Percentiles rank a stretch among this genome's conserved stretches.
Evolutionary conservation across 148 eudicot genomes (phyloP).

Genomic region (Amaranthus cruentus): DNA sequence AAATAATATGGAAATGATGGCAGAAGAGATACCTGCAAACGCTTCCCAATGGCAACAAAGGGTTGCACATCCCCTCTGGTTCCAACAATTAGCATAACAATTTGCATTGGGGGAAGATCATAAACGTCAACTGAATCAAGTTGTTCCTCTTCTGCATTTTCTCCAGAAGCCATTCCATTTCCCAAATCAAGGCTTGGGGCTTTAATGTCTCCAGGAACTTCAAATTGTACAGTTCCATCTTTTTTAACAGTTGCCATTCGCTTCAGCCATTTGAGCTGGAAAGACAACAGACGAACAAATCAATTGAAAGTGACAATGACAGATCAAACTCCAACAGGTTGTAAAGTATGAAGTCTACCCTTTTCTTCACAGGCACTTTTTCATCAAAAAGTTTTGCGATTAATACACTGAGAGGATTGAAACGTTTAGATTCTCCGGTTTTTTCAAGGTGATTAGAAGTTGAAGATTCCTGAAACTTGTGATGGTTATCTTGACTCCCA

Average conservation of each 20-base stretch:
- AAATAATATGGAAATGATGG: background rate
- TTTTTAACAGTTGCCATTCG: constrained; percentile 37
- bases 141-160: constrained; percentile 21
- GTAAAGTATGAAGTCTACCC: constrained; percentile 29
- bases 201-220: constrained; percentile 37
- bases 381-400: constrained; percentile 50
- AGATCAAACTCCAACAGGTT: background rate
- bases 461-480: constrained; percentile 32
- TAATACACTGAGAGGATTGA: constrained; percentile 30
- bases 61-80: constrained; percentile 56
- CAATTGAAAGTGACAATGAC: constrained; percentile 5
- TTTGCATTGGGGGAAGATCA: constrained; percentile 43
- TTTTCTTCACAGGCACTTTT: constrained; percentile 47
- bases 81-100: constrained; percentile 49
- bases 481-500: constrained; percentile 26
- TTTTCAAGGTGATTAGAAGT: constrained; percentile 32
- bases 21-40: constrained; percentile 35
- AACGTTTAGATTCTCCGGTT: constrained; percentile 22
- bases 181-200: constrained; percentile 30
- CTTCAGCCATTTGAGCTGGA: constrained; percentile 47
- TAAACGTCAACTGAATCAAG: constrained; percentile 18
- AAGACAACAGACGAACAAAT: background rate
- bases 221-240: constrained; percentile 50
- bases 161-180: constrained; percentile 24
- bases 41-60: constrained; percentile 45